Evolutionary conservation across 305 asterid species (phyloP).

Genomic region (Withania somnifera): DNA sequence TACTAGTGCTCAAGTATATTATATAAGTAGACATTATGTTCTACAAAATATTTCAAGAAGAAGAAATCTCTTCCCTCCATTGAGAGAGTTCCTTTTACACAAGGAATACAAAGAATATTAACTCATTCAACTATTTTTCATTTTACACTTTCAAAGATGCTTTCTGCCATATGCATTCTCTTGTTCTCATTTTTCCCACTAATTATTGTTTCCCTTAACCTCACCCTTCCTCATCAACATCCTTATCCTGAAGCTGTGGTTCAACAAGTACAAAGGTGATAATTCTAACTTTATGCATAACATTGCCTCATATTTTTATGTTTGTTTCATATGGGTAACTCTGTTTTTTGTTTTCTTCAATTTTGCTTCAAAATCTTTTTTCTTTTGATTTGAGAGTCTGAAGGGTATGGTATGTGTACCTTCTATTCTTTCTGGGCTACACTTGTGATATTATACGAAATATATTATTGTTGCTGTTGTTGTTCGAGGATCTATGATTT

Average conservation of each 20-base stretch:
- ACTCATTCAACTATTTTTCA: background rate
- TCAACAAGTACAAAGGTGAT: slow-evolving; percentile 62
- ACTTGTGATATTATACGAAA: no score
- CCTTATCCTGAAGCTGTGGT: slow-evolving; percentile 80
- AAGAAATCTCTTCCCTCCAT: slow-evolving; percentile 12
- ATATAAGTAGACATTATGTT: slow-evolving; percentile 15
- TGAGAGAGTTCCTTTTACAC: background rate
- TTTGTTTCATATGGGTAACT: background rate
- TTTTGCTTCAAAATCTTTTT: no score
- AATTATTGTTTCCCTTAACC: slow-evolving; percentile 31
- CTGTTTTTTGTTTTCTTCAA: no score
- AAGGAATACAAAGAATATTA: slow-evolving; percentile 4
- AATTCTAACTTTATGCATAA: background rate
- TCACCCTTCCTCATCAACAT: slow-evolving; percentile 77
- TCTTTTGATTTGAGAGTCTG: no score
- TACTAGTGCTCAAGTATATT: slow-evolving; percentile 9
- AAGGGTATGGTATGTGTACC: no score
- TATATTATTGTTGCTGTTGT: background rate
- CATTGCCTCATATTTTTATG: background rate
- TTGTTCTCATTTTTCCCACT: slow-evolving; percentile 17
- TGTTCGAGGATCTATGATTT: background rate
- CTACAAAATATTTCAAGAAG: slow-evolving; percentile 11
- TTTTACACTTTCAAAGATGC: slow-evolving; percentile 35
- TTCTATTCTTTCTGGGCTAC: no score
- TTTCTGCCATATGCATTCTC: slow-evolving; percentile 32